These are phyloP conservation scores for Daldinia bambusicola DNA, from an alignment of 495 filamentous ascomycete genomes.

Conservation along the genomic window DNA sequence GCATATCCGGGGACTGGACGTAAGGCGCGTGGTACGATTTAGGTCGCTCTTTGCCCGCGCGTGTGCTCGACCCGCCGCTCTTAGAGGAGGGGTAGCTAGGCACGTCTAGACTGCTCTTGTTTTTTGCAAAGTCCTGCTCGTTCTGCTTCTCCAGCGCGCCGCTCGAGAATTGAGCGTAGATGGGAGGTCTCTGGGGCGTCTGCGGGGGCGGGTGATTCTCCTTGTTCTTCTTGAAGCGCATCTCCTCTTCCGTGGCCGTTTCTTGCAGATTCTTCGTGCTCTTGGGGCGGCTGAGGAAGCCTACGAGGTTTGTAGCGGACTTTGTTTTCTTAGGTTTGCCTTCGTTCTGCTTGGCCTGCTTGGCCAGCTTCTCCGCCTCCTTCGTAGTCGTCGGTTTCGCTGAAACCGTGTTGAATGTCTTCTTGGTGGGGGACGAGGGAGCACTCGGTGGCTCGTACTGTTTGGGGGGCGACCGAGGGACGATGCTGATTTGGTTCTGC, in stretches of 20 bases:
- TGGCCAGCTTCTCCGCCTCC: constrained; percentile 65
- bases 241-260: constrained; percentile 51
- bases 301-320: constrained; percentile 80
- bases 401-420: constrained; percentile 72
- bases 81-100: constrained; percentile 25
- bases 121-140: constrained; percentile 19
- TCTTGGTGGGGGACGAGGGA: constrained; percentile 66
- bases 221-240: constrained; percentile 70
- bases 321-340: constrained; percentile 83
- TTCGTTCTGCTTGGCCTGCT: constrained; percentile 54
- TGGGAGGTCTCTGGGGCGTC: constrained; percentile 68
- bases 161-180: constrained; percentile 77
- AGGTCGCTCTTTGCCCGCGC: constrained; percentile 40
- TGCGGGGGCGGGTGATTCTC: constrained; percentile 71
- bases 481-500: constrained; percentile 58
- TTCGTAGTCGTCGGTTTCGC: constrained; percentile 67
- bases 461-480: constrained; percentile 53
- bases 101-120: not conserved
- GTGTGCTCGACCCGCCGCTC: constrained; percentile 15
- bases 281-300: constrained; percentile 69
- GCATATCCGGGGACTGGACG: constrained; percentile 52
- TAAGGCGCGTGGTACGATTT: constrained; percentile 47
- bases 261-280: constrained; percentile 65
- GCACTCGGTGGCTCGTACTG: constrained; percentile 44
- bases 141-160: constrained; percentile 46